phyloP scores from a whole-genome alignment of 2,329 filamentous ascomycete genomes.

The Orbilia ellipsospora region DNA sequence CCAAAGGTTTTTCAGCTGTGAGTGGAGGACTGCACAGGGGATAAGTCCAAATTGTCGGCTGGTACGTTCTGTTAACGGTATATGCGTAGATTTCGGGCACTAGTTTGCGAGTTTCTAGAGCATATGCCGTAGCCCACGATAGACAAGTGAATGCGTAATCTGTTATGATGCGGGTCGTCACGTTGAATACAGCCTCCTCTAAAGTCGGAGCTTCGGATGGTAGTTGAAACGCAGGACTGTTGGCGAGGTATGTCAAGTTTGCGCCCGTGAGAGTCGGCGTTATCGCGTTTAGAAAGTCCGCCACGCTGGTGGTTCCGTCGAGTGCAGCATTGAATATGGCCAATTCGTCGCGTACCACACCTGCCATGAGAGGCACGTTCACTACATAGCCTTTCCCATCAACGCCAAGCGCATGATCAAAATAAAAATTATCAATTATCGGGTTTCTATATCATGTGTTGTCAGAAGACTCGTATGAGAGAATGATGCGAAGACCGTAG shows the following conservation, averaged over 20 bases:
- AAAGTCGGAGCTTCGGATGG: constrained; percentile 35
- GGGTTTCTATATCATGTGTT: constrained; percentile 5
- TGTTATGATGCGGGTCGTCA: constrained; percentile 61
- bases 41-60: constrained; percentile 59
- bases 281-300: constrained; percentile 55
- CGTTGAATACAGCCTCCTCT: constrained; percentile 60
- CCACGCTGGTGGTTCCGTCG: constrained; percentile 58
- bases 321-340: constrained; percentile 60
- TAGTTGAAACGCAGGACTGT: constrained; percentile 32
- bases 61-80: constrained; percentile 64
- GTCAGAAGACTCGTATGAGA: not conserved
- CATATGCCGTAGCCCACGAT: constrained; percentile 61
- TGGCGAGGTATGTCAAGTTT: constrained; percentile 56
- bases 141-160: constrained; percentile 62
- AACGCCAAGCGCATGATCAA: constrained; percentile 2
- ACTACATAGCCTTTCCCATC: constrained; percentile 35
- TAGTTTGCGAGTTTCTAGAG: constrained; percentile 59
- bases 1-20: constrained; percentile 60
- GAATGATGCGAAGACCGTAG: constrained; percentile 3
- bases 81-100: constrained; percentile 61
- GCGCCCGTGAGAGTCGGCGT: constrained; percentile 55
- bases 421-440: constrained; percentile 19
- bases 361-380: constrained; percentile 62
- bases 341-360: constrained; percentile 63
- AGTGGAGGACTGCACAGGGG: constrained; percentile 60